Evolutionary conservation across 768 basidiomycete genomes (phyloP).

Genomic region (Psilocybe azurescens): DNA sequence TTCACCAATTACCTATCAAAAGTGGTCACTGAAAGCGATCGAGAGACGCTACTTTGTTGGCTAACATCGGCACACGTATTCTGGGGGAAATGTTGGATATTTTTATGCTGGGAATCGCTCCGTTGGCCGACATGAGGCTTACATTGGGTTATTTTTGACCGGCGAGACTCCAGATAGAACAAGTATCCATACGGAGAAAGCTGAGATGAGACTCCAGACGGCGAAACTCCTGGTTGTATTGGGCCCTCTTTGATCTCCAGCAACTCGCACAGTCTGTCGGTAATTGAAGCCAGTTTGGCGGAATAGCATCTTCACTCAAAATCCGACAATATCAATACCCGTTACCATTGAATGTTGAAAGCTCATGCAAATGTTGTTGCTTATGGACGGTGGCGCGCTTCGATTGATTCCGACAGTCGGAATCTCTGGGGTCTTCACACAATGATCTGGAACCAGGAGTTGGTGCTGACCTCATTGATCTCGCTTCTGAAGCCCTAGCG

Average conservation of each 20-base stretch:
- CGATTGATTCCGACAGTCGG: neutral
- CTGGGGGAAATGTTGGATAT: neutral
- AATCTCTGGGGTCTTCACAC: neutral
- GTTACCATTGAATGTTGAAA: neutral
- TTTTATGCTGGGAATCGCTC: constrained; percentile 11
- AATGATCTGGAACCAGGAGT: neutral
- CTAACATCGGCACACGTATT: neutral
- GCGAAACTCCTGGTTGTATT: constrained; percentile 9
- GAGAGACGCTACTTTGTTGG: neutral
- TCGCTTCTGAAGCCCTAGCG: neutral
- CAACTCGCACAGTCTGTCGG: constrained; percentile 7
- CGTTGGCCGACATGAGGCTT: constrained; percentile 12
- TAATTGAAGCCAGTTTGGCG: neutral
- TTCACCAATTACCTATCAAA: neutral
- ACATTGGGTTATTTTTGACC: neutral
- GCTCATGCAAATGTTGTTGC: neutral
- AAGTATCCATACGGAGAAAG: constrained; percentile 13
- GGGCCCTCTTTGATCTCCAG: neutral
- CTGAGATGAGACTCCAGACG: neutral
- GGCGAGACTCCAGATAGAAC: constrained; percentile 6
- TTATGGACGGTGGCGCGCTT: neutral
- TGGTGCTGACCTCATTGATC: neutral
- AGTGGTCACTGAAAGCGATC: neutral
- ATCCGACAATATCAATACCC: neutral
- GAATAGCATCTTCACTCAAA: constrained; percentile 4